Percentiles rank a stretch among this genome's conserved stretches.
Conservation (phyloP, 208 protist genomes). For the Leishmania tropica region DNA sequence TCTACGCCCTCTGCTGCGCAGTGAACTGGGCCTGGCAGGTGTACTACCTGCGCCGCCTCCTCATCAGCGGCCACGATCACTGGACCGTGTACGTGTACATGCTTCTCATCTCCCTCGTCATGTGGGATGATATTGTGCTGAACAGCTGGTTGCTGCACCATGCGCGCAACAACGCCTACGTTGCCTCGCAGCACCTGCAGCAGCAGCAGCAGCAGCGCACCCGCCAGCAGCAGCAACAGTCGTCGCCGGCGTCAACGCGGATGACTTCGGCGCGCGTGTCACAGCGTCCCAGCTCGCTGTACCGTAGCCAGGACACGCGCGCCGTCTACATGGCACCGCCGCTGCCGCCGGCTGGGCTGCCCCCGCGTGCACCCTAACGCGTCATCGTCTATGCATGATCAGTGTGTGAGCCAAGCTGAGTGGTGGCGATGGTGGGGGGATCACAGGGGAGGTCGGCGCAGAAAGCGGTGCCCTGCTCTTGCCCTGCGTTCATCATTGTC, state of each 20-base stretch:
- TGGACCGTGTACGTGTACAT: slow-evolving; percentile 90
- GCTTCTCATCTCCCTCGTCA: slow-evolving; percentile 77
- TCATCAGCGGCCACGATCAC: slow-evolving; percentile 57
- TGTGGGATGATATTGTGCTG: slow-evolving; percentile 86
- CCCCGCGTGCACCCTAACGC: slow-evolving; percentile 10
- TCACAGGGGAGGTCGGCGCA: neutral
- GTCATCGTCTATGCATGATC: neutral
- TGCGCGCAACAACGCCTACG: slow-evolving; percentile 71
- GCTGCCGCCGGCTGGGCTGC: neutral
- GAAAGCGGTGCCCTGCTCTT: neutral
- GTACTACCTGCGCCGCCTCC: slow-evolving; percentile 83
- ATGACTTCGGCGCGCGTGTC: neutral
- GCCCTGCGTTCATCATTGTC: neutral
- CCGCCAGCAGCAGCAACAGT: slow-evolving; percentile 17
- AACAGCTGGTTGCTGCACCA: slow-evolving; percentile 80
- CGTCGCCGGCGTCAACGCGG: neutral
- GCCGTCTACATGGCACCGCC: neutral
- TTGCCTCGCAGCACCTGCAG: slow-evolving; percentile 51
- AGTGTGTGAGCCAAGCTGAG: neutral
- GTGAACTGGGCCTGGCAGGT: slow-evolving; percentile 93
- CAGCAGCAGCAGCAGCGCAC: slow-evolving; percentile 22
- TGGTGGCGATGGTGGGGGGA: neutral
- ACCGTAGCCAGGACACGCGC: slow-evolving; percentile 11
- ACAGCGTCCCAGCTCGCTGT: slow-evolving; percentile 9
- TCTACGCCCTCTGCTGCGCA: slow-evolving; percentile 85